Conservation (phyloP, 768 basidiomycete genomes). For the Boletus speciosus region DNA sequence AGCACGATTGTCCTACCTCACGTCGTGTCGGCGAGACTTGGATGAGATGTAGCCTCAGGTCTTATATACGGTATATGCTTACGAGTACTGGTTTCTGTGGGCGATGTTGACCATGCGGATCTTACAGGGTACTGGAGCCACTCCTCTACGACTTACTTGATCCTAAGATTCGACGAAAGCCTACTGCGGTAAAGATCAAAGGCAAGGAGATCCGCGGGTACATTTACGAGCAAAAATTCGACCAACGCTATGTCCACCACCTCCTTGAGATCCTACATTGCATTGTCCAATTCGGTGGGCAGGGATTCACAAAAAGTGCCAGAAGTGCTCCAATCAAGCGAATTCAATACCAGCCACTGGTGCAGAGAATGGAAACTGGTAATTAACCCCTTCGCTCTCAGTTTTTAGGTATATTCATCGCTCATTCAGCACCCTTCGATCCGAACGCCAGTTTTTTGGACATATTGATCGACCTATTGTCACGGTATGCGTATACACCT, state of each 20-base stretch:
- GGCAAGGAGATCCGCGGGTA: slow-evolving; percentile 67
- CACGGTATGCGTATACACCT: slow-evolving; percentile 62
- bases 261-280: slow-evolving; percentile 74
- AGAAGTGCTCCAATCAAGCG: slow-evolving; percentile 60
- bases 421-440: slow-evolving; percentile 35
- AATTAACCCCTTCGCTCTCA: slow-evolving; percentile 15
- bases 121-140: slow-evolving; percentile 82
- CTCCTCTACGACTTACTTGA: slow-evolving; percentile 75
- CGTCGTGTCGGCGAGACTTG: slow-evolving; percentile 89
- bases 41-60: slow-evolving; percentile 93
- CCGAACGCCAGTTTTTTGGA: slow-evolving; percentile 73
- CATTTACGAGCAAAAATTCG: slow-evolving; percentile 70
- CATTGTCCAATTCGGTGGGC: slow-evolving; percentile 83
- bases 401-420: slow-evolving; percentile 6
- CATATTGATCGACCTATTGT: slow-evolving; percentile 64
- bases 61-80: slow-evolving; percentile 76
- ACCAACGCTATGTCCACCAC: slow-evolving; percentile 70
- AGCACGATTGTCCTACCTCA: slow-evolving; percentile 67
- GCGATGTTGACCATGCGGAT: not conserved
- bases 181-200: slow-evolving; percentile 49
- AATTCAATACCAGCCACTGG: slow-evolving; percentile 59
- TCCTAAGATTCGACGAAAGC: slow-evolving; percentile 55
- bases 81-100: not conserved
- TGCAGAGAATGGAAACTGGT: slow-evolving; percentile 62
- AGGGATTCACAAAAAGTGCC: slow-evolving; percentile 78